Conservation (phyloP, 306 rosid species). For the Amphicarpaea edgeworthii region DNA sequence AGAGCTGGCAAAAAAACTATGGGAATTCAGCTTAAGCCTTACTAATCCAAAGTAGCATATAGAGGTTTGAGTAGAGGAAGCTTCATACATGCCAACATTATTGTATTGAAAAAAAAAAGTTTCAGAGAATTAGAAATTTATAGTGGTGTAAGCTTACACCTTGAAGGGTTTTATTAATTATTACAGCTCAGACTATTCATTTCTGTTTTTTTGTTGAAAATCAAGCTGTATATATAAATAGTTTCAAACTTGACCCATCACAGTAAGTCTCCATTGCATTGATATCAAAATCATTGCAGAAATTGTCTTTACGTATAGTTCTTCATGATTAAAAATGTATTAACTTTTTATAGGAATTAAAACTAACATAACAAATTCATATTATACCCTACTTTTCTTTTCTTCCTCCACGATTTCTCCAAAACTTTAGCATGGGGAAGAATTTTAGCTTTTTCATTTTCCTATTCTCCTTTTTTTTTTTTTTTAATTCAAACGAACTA, state of each 20-base stretch:
- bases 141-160: background rate
- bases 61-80: slow-evolving; percentile 28
- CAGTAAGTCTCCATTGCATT: background rate
- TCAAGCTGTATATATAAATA: background rate
- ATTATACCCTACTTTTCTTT: background rate
- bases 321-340: background rate
- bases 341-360: background rate
- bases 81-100: slow-evolving; percentile 3
- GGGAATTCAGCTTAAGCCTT: slow-evolving; percentile 79
- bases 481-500: background rate
- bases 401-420: background rate
- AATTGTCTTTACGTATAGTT: background rate
- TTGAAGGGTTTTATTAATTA: background rate
- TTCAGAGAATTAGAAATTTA: slow-evolving; percentile 17
- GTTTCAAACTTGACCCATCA: background rate
- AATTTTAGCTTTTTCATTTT: background rate
- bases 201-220: background rate
- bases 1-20: slow-evolving; percentile 64
- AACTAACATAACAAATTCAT: background rate
- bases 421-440: background rate
- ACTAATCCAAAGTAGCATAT: slow-evolving; percentile 49
- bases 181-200: slow-evolving; percentile 3
- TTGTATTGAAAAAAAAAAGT: slow-evolving; percentile 24
- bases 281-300: background rate
- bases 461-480: background rate